phyloP scores from a whole-genome alignment of 441 rosid species.

The Adansonia madagascariensis region DNA sequence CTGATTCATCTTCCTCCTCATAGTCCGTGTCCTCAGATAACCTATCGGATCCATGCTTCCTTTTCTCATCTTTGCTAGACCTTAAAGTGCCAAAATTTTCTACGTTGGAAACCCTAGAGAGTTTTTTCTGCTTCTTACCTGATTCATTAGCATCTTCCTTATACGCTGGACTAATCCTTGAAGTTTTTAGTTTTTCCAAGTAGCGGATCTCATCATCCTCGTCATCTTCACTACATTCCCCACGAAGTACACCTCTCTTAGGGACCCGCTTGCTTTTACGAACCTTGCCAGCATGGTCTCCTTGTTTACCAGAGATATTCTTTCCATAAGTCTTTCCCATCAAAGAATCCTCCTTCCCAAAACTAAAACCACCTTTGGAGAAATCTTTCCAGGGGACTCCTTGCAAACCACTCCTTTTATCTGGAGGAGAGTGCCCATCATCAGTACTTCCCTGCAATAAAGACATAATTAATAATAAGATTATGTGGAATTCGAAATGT shows the following conservation, averaged over 20 bases:
- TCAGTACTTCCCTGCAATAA: slow-evolving; percentile 62
- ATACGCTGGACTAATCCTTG: slow-evolving; percentile 43
- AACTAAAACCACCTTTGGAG: slow-evolving; percentile 50
- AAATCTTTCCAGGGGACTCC: slow-evolving; percentile 84
- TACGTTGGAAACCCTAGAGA: slow-evolving; percentile 53
- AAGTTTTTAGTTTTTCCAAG: slow-evolving; percentile 67
- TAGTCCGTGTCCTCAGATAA: slow-evolving; percentile 52
- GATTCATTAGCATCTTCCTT: slow-evolving; percentile 60
- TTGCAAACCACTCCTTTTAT: slow-evolving; percentile 63
- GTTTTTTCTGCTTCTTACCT: slow-evolving; percentile 54
- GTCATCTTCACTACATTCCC: slow-evolving; percentile 62
- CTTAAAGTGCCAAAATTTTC: slow-evolving; percentile 44
- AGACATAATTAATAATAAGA: slow-evolving; percentile 29
- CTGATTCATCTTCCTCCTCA: slow-evolving; percentile 60
- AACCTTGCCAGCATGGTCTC: slow-evolving; percentile 56
- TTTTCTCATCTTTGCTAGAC: slow-evolving; percentile 55
- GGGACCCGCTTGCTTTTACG: slow-evolving; percentile 86
- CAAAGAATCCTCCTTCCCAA: slow-evolving; percentile 58
- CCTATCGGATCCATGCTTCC: slow-evolving; percentile 48
- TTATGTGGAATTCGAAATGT: slow-evolving; percentile 10
- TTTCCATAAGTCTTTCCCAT: slow-evolving; percentile 52
- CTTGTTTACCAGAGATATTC: slow-evolving; percentile 47
- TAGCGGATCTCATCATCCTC: slow-evolving; percentile 84
- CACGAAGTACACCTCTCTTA: slow-evolving; percentile 66
- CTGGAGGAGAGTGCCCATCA: slow-evolving; percentile 45